A percentile compares a stretch with the other conserved stretches of the same genome.
These are phyloP conservation scores for Sporothrix globosa DNA, from an alignment of 2,329 filamentous ascomycete genomes.

Conservation along the genomic window DNA sequence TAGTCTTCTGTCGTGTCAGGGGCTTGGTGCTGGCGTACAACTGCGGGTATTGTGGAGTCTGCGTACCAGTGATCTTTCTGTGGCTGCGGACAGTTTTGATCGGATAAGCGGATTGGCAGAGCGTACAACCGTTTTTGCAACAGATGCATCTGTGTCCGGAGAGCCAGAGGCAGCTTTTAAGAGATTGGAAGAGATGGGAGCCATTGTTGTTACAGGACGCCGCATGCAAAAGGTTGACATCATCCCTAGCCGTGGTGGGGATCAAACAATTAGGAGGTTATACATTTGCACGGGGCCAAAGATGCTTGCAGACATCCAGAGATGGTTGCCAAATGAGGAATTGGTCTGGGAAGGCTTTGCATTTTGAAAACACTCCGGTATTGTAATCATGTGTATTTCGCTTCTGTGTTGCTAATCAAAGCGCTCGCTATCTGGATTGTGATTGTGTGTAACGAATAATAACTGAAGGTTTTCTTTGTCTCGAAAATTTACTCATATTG, in stretches of 20 bases:
- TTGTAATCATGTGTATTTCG: neutral
- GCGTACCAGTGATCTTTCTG: constrained; percentile 60
- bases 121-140: constrained; percentile 66
- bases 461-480: no score
- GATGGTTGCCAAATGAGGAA: constrained; percentile 59
- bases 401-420: neutral
- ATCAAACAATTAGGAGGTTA: constrained; percentile 50
- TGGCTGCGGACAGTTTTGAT: constrained; percentile 64
- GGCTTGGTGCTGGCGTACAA: constrained; percentile 39
- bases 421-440: no score
- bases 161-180: constrained; percentile 43
- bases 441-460: no score
- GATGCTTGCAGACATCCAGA: constrained; percentile 48
- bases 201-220: constrained; percentile 42
- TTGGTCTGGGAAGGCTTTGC: constrained; percentile 64
- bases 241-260: constrained; percentile 39
- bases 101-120: constrained; percentile 55
- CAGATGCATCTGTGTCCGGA: constrained; percentile 40
- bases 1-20: constrained; percentile 48
- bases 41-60: constrained; percentile 72
- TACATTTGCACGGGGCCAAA: constrained; percentile 54
- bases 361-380: constrained; percentile 49
- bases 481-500: no score
- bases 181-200: constrained; percentile 45
- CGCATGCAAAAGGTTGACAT: constrained; percentile 52